Evolutionary conservation across 1,284 basidiomycete species (phyloP).

Genomic region (Boletus semigastroideus): DNA sequence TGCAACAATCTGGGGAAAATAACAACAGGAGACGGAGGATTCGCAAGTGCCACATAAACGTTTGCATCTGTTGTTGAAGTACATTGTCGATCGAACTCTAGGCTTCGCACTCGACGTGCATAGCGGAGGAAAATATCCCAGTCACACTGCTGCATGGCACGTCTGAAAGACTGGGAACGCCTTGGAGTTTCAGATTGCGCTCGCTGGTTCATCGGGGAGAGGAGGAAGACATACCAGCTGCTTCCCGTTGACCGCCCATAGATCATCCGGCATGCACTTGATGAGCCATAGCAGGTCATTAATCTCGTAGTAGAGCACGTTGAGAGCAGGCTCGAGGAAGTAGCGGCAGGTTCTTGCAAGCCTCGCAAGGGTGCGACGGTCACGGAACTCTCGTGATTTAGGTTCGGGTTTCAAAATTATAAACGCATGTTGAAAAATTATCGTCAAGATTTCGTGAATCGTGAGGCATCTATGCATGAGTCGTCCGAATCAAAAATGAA

Average conservation of each 20-base stretch:
- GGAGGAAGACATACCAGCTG: slow-evolving; percentile 22
- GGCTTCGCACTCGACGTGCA: slow-evolving; percentile 28
- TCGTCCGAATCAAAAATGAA: slow-evolving; percentile 7
- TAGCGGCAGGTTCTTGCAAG: slow-evolving; percentile 31
- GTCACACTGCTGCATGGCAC: slow-evolving; percentile 23
- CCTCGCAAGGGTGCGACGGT: slow-evolving; percentile 31
- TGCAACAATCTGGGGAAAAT: slow-evolving; percentile 25
- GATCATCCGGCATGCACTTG: slow-evolving; percentile 32
- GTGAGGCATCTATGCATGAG: slow-evolving; percentile 34
- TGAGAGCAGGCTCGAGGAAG: slow-evolving; percentile 35
- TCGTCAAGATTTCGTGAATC: slow-evolving; percentile 34
- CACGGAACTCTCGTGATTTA: slow-evolving; percentile 27
- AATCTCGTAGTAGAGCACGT: slow-evolving; percentile 34
- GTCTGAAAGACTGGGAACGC: slow-evolving; percentile 20
- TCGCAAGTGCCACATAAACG: slow-evolving; percentile 22
- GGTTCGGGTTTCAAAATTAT: slow-evolving; percentile 29
- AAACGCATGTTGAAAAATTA: slow-evolving; percentile 32
- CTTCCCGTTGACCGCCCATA: slow-evolving; percentile 34
- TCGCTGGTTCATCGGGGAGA: not conserved
- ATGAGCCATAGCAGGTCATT: slow-evolving; percentile 34
- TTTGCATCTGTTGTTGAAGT: slow-evolving; percentile 20
- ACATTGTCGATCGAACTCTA: slow-evolving; percentile 31
- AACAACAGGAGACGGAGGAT: slow-evolving; percentile 18
- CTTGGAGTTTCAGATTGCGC: slow-evolving; percentile 8
- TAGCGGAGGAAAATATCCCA: slow-evolving; percentile 33